Base-by-base conservation (phyloP, 2,329 filamentous ascomycete species). In the Septoria petroselini region DNA sequence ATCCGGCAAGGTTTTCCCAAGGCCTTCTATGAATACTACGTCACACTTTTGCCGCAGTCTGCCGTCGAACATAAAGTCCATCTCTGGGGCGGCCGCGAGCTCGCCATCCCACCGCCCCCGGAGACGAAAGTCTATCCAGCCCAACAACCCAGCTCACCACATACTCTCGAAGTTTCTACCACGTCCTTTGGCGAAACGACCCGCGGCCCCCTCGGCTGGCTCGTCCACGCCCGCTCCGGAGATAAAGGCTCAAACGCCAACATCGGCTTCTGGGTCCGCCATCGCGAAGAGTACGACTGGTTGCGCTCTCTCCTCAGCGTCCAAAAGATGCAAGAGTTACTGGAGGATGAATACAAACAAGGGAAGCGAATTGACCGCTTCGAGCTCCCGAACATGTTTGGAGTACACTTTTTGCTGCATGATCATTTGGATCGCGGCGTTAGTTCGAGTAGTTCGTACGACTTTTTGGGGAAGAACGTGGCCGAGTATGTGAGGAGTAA, bases 21-120 rank as follows among this genome's bases (percentile, higher is more conserved):
- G 23, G 67, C 68, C 3, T 62, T 70, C 3, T 69, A 69, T 14
- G 71, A 73, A 52, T 72, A 72, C 58, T 72, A 68, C 51, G 70
- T 72, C 6, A 71, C 70, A 1, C 52, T 67, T 1, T 54, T 66
- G 1, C 65, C 64, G 4, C 66, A 67, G 44, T 38, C 52, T 1
- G 55, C 59, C 11, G 57, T 66, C 8, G 53, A 61, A 14, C 63
- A 66, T 19, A 51, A 52, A 11, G 59, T 62, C 3, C 62, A 66
- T 38, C 45, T 65, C 1, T 60, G 63, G 40, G 57, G 62, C n/a
- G 66, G 65, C 1, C 52, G 62, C 41, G 54, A 35, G 1, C 50
- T 71, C 2, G 60, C 62, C 1, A 67, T 73, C 1, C 48, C 64
- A 4, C 64, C 67, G 5, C 70, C 70, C 2, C 18, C 58, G 12